A percentile compares a stretch with the other conserved stretches of the same genome.
phyloP scores from a whole-genome alignment of 768 basidiomycete genomes.

The Nidularia sp. region DNA sequence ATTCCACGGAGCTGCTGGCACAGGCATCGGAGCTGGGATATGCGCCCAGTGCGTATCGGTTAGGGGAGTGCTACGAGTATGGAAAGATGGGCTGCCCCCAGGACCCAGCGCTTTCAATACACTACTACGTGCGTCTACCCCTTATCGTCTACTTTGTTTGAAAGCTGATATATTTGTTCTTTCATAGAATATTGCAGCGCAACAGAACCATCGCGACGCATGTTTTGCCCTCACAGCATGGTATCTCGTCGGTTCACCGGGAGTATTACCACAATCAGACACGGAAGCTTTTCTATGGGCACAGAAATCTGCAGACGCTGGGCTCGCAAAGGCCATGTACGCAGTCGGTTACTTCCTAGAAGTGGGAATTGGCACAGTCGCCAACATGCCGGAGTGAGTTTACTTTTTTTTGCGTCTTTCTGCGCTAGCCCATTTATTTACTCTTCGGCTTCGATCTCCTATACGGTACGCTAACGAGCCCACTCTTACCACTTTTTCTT shows the following conservation, averaged over 20 bases:
- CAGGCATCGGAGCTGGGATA: conserved; percentile 96
- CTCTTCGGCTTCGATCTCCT: background rate
- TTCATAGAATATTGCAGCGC: conserved; percentile 92
- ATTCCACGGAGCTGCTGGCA: conserved; percentile 89
- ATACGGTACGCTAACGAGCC: background rate
- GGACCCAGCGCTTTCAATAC: conserved; percentile 94
- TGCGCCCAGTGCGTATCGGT: conserved; percentile 90
- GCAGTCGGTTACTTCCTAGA: conserved; percentile 97
- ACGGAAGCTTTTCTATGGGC: conserved; percentile 99
- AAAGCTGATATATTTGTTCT: conserved; percentile 6
- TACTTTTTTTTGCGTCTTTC: conserved; percentile 1
- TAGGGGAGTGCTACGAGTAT: conserved; percentile 99
- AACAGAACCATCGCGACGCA: conserved; percentile 94
- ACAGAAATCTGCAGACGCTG: conserved; percentile 89
- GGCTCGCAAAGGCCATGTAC: conserved; percentile 94
- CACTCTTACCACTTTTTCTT: background rate
- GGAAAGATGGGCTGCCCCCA: conserved; percentile 98
- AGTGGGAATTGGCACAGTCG: conserved; percentile 82
- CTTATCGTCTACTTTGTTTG: conserved; percentile 1
- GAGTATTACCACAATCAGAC: conserved; percentile 96
- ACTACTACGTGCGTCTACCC: conserved; percentile 86
- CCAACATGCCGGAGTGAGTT: conserved; percentile 64
- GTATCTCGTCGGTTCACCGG: conserved; percentile 98
- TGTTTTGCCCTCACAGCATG: conserved; percentile 98
- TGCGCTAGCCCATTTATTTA: background rate